Evolutionary conservation across 768 basidiomycete species (phyloP).

Genomic region (Hydnum rufescens): DNA sequence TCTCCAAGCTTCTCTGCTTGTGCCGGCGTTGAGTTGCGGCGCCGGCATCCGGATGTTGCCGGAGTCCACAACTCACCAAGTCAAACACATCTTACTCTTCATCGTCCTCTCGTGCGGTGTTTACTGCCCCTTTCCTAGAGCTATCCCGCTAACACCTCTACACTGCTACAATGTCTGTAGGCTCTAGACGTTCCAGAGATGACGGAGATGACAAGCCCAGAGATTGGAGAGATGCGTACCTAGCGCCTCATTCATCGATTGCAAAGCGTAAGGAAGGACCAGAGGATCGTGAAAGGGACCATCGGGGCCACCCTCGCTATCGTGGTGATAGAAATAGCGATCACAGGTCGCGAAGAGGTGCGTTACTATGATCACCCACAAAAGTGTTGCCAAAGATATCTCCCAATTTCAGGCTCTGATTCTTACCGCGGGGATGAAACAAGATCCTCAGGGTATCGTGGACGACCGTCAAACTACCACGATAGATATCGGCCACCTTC

Average conservation of each 20-base stretch:
- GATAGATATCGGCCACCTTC: constrained; percentile 17
- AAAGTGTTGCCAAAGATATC: background rate
- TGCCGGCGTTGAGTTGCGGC: too few species aligned
- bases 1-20: too few species aligned
- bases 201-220: constrained; percentile 18
- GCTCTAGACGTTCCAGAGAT: background rate
- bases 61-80: too few species aligned
- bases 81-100: too few species aligned
- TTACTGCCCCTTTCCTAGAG: background rate
- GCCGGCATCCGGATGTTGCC: too few species aligned
- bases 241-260: constrained; percentile 19
- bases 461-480: too few species aligned
- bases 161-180: background rate
- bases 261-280: constrained; percentile 1
- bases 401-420: background rate
- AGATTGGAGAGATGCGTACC: constrained; percentile 53
- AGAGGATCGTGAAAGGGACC: constrained; percentile 11
- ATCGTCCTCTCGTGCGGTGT: background rate
- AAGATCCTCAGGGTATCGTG: too few species aligned
- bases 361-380: background rate
- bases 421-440: too few species aligned
- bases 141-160: background rate
- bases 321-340: constrained; percentile 10
- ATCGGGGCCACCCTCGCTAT: background rate
- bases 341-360: constrained; percentile 13